A percentile compares a stretch with the other conserved stretches of the same genome.
Conservation (phyloP, 805 yeast genomes). For the Jamesozyma lodderae region DNA sequence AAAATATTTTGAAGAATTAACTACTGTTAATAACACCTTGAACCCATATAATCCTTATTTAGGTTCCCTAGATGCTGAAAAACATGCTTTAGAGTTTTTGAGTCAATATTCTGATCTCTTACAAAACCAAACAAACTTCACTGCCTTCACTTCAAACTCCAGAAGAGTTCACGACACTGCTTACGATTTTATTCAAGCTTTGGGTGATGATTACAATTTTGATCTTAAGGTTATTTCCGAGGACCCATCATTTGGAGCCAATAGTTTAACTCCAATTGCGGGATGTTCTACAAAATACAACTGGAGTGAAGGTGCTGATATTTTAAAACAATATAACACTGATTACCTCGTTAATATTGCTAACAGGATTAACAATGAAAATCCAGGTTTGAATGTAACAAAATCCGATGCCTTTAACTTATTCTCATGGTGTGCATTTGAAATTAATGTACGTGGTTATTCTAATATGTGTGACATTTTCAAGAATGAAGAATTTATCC, state of each 20-base stretch:
- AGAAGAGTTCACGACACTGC: constrained; percentile 42
- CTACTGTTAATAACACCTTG: constrained; percentile 21
- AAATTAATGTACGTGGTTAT: constrained; percentile 57
- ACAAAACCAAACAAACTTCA: constrained; percentile 31
- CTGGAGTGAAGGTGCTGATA: constrained; percentile 9
- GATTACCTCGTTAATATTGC: constrained; percentile 45
- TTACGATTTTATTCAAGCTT: constrained; percentile 40
- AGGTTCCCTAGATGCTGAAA: constrained; percentile 39
- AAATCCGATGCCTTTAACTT: constrained; percentile 42
- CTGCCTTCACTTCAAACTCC: constrained; percentile 42
- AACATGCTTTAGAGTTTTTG: constrained; percentile 39
- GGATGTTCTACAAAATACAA: constrained; percentile 37
- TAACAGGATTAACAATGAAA: constrained; percentile 43
- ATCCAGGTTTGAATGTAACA: constrained; percentile 47
- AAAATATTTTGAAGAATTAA: constrained; percentile 36
- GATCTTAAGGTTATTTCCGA: constrained; percentile 35
- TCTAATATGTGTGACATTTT: constrained; percentile 61
- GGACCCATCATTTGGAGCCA: constrained; percentile 38
- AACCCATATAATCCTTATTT: constrained; percentile 32
- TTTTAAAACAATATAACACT: constrained; percentile 13
- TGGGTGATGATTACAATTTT: constrained; percentile 18
- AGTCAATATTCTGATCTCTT: constrained; percentile 36
- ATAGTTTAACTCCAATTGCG: constrained; percentile 40
- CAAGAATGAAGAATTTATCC: constrained; percentile 58
- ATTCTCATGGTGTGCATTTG: constrained; percentile 64